Base-by-base conservation (phyloP, 805 yeast species). In the Tetrapisispora phaffii region DNA sequence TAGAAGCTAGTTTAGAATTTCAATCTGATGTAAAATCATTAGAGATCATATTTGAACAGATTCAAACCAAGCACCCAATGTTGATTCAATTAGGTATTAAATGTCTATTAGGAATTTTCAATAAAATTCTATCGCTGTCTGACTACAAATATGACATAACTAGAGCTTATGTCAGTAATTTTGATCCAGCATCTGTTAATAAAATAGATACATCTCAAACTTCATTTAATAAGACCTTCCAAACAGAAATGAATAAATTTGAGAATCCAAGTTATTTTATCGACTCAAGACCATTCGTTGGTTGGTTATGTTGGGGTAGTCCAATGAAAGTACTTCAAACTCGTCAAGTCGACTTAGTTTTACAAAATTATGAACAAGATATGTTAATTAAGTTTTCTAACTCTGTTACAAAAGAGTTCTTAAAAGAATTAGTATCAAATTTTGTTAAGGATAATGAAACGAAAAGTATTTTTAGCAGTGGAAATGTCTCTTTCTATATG, bases 251-350 rank as follows among this genome's bases (percentile, higher is more conserved):
- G 67, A 54, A 55, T 9, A 75, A 75, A 47, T 59, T 66, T 10
- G 60, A 63, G 0, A 47, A 60, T 22, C 81, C 82, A 1, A 52
- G 49, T 1, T 79, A 69, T 50, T 85, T 63, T 54, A 69, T 80
- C 50, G 87, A 82, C 53, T 72, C 71, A 31, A 73, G 73, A 43
- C 65, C 72, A 7, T 70, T 69, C 53, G 65, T 68, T 8, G 90
- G 94, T 0, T 82, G 87, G 76, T 63, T 83, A 10, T 81, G 82
- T 41, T 85, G 95, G 95, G 82, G 79, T 10, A 64, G 76, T 20
- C 52, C 64, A 1, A 57, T 80, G 62, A 55, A 59, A n/a, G 86
- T 72, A 3, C 44, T 57, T 24, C 48, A 45, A 19, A 32, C 50
- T 4, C 34, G n/a, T 1, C 31, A 48, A 19, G 64, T 79, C n/a